These are phyloP conservation scores for Thymus quinquecostatus DNA, from an alignment of 257 asterid genomes.

Conservation along the genomic window DNA sequence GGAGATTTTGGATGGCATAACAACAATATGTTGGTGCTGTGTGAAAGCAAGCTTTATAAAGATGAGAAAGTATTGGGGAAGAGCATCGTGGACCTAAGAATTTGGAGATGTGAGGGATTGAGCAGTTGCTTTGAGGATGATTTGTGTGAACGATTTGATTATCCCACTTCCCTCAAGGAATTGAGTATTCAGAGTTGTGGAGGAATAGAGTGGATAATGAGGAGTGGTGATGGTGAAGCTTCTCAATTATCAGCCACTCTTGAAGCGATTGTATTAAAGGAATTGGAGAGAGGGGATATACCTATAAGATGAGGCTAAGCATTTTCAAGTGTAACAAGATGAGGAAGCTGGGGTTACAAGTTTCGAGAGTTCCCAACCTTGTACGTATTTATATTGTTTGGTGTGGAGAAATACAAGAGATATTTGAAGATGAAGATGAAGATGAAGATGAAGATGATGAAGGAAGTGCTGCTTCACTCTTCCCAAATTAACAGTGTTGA, in stretches of 20 bases:
- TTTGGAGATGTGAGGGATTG: neutral
- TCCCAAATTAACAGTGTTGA: neutral
- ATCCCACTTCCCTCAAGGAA: neutral
- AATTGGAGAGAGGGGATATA: neutral
- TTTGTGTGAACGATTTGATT: neutral
- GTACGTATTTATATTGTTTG: neutral
- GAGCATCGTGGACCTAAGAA: neutral
- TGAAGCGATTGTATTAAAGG: neutral
- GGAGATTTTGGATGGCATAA: too few species aligned
- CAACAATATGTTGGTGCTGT: neutral
- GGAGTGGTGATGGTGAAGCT: neutral
- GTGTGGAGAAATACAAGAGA: neutral
- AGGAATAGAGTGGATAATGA: conserved; percentile 16
- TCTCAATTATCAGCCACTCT: neutral
- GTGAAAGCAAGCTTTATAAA: neutral
- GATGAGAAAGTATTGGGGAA: neutral
- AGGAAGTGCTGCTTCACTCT: too few species aligned
- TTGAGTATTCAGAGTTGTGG: neutral
- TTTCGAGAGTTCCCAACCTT: neutral
- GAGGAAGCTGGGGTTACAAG: neutral
- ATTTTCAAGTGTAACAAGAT: neutral
- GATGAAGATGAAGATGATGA: neutral
- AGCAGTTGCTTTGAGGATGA: neutral
- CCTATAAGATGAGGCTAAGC: neutral
- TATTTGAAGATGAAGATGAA: neutral